Base-by-base conservation (phyloP, 2,329 filamentous ascomycete species). In the Boeremia exigua region DNA sequence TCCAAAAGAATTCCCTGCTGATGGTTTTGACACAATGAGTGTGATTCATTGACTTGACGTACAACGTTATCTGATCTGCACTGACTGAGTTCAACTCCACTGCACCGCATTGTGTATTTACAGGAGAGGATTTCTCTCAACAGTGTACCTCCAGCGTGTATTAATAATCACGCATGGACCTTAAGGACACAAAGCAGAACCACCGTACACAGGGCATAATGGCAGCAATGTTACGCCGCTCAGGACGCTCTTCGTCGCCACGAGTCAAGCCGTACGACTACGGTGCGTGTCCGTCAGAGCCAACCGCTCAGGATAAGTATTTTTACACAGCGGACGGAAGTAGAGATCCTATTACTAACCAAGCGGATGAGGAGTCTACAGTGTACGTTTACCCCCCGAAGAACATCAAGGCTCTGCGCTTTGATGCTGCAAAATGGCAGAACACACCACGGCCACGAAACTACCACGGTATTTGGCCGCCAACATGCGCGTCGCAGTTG, bases 381-480 rank as follows among this genome's bases (percentile, higher is more conserved):
- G 37, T 15, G 1, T 37, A 27, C 14, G 14, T n/a, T 5, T 39
- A 28, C 28, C 45, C 30, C 14, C 44, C 38, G 1, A 6, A 25
- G 3, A 33, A 25, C 12, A 33, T 54, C 6, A 25, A 25, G 14
- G 11, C 17, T 2, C 19, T 54, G 11, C 32, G 39, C 15, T 54
- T 42, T 19, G 17, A 47, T 4, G n/a, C 37, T 30, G 12, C 4
- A 2, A 46, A 54, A 30, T 50, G 49, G 49, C 30, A 30, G 9
- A 29, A 45, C n/a, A 9, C 9, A 14, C 11, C 14, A 9, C 40
- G 32, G 23, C 49, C 49, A 19, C 12, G 28, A 2, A 43, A 49
- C 14, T 54, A 34, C 23, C 19, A 25, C 4, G 49, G 46, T 12
- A 12, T 29, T 2, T 58, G 49, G 49, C 55, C 49, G 17, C 55